These are phyloP conservation scores for Trichocomaceae sp. DNA, from an alignment of 2,329 filamentous ascomycete species.

Conservation along the genomic window DNA sequence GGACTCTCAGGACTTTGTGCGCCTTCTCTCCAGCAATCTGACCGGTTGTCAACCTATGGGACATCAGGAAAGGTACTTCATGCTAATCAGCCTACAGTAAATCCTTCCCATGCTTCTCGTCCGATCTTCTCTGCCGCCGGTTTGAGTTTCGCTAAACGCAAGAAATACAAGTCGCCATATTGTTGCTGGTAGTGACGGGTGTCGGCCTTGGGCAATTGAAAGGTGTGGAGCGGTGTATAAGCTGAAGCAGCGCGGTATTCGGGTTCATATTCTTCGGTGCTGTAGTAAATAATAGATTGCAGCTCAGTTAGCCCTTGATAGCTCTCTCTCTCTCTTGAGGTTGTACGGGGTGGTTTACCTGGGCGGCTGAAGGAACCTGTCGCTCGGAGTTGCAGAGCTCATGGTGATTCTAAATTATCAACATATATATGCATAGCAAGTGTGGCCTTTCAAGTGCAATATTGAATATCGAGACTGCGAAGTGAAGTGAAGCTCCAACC, in stretches of 20 bases:
- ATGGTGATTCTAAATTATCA: conserved; percentile 11
- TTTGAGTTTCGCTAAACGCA: conserved; percentile 81
- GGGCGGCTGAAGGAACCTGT: conserved; percentile 12
- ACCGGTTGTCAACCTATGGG: neutral
- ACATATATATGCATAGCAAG: neutral
- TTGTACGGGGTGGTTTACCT: conserved; percentile 3
- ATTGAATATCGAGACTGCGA: neutral
- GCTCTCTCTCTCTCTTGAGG: neutral
- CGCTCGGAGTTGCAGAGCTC: conserved; percentile 3
- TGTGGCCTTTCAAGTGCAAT: neutral
- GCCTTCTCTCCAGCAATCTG: conserved; percentile 70
- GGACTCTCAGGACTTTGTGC: conserved; percentile 72
- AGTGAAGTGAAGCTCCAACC: neutral
- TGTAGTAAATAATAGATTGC: neutral
- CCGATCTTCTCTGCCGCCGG: conserved; percentile 72
- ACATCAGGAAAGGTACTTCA: conserved; percentile 68
- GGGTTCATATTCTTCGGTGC: conserved; percentile 25
- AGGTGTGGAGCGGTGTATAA: conserved; percentile 72
- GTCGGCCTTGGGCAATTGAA: conserved; percentile 59
- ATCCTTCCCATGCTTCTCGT: conserved; percentile 66
- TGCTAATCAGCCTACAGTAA: conserved; percentile 48
- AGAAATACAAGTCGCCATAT: conserved; percentile 95
- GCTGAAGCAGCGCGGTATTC: conserved; percentile 50
- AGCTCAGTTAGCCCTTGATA: neutral
- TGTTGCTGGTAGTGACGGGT: conserved; percentile 79